Percentiles rank a stretch among this genome's conserved stretches.
Evolutionary conservation across 805 yeast genomes (phyloP).

Genomic region (Suhomyces canberraensis): DNA sequence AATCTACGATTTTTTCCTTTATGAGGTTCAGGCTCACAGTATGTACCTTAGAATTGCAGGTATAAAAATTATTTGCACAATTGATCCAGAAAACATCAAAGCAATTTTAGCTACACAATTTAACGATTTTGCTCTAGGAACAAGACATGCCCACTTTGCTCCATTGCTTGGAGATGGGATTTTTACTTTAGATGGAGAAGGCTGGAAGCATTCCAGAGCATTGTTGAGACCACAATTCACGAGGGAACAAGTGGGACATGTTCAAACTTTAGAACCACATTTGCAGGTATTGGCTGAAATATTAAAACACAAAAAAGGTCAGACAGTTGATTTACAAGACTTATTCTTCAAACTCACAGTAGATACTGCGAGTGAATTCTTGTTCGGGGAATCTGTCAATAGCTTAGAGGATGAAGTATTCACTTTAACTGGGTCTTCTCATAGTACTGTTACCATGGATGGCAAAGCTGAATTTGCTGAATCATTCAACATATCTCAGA

Average conservation of each 20-base stretch:
- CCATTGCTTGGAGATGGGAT: conserved; percentile 38
- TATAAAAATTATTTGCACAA: conserved; percentile 20
- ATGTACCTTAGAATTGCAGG: conserved; percentile 16
- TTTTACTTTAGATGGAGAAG: conserved; percentile 36
- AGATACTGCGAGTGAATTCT: conserved; percentile 40
- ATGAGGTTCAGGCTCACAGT: no score
- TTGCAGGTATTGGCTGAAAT: conserved; percentile 23
- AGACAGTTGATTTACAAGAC: no score
- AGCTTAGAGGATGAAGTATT: conserved; percentile 22
- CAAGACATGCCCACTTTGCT: conserved; percentile 28
- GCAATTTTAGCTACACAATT: conserved; percentile 43
- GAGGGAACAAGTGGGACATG: conserved; percentile 37
- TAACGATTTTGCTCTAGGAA: conserved; percentile 37
- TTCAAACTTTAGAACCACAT: conserved; percentile 31
- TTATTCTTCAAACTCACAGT: no score
- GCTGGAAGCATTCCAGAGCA: conserved; percentile 39
- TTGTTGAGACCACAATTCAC: conserved; percentile 39
- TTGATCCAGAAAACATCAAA: conserved; percentile 41
- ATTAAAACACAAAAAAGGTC: no score
- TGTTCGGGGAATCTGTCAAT: conserved; percentile 39
- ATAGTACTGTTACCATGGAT: conserved; percentile 21
- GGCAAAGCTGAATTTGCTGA: conserved; percentile 33
- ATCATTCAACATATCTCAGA: conserved; percentile 34
- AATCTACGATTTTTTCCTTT: not conserved
- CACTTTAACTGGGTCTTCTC: no score